Evolutionary conservation across 768 basidiomycete species (phyloP).

Genomic region (Krasilnikovozyma curviuscula): DNA sequence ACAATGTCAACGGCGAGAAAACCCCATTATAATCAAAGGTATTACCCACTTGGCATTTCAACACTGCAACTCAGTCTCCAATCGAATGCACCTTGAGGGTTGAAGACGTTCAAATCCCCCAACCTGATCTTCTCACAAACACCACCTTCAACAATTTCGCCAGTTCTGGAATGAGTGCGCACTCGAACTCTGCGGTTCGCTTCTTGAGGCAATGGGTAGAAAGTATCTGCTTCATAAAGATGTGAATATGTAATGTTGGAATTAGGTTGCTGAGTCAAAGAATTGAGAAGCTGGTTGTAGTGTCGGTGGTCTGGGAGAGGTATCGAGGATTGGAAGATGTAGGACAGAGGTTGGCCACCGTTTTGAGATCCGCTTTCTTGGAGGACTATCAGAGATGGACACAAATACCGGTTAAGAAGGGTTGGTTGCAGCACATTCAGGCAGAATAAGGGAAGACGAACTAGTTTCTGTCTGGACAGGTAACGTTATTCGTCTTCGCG

Average conservation of each 20-base stretch:
- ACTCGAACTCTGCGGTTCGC: constrained; percentile 52
- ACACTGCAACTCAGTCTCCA: constrained; percentile 83
- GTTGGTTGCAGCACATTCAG: not conserved
- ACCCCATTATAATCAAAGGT: too few species aligned
- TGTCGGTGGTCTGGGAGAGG: constrained; percentile 51
- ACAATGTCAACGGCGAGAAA: too few species aligned
- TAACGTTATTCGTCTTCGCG: constrained; percentile 40
- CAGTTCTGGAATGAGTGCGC: constrained; percentile 58
- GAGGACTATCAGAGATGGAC: constrained; percentile 17
- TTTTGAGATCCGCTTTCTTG: not conserved
- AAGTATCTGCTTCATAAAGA: constrained; percentile 56
- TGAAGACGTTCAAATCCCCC: constrained; percentile 69
- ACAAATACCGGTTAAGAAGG: constrained; percentile 1
- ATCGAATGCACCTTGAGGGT: constrained; percentile 63
- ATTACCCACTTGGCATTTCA: constrained; percentile 60
- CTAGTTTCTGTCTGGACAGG: constrained; percentile 71
- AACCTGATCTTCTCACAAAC: constrained; percentile 62
- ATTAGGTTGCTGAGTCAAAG: constrained; percentile 33
- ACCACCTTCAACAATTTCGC: constrained; percentile 43
- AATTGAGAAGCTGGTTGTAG: constrained; percentile 77
- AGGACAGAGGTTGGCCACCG: not conserved
- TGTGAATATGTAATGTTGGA: constrained; percentile 56
- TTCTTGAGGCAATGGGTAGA: constrained; percentile 36
- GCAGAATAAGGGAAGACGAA: constrained; percentile 21
- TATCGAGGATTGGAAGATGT: not conserved